Conservation (phyloP, 177 flowering plant genomes). For the Vitis hybrid region DNA sequence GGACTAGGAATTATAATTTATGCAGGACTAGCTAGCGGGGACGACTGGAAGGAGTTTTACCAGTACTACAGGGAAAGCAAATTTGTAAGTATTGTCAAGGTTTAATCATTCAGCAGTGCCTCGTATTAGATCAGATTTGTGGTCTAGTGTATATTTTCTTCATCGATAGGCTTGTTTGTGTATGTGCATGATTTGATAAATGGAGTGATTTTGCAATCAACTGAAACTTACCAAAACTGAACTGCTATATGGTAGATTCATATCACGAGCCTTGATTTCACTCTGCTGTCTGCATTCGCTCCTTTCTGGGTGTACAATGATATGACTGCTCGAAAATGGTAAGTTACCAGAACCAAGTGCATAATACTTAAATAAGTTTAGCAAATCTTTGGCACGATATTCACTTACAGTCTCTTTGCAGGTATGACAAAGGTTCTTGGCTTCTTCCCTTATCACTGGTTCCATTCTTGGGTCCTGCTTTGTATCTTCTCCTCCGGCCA, state of each 20-base stretch:
- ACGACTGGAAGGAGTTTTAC: constrained; percentile 77
- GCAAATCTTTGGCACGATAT: neutral
- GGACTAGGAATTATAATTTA: constrained; percentile 61
- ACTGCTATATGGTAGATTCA: constrained; percentile 59
- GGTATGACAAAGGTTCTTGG: constrained; percentile 79
- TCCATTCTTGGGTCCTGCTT: constrained; percentile 82
- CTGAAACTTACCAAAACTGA: neutral
- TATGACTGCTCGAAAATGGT: constrained; percentile 89
- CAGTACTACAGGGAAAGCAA: constrained; percentile 89
- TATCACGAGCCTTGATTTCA: constrained; percentile 71
- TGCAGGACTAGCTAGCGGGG: constrained; percentile 65
- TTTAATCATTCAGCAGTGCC: too few relatives aligned
- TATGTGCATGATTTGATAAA: neutral
- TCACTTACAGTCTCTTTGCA: constrained; percentile 24
- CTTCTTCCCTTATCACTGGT: constrained; percentile 72
- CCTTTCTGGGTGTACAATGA: constrained; percentile 99
- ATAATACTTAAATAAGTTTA: too few relatives aligned
- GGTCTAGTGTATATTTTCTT: too few relatives aligned
- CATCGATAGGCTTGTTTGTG: neutral
- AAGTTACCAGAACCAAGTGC: constrained; percentile 14
- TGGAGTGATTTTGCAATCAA: neutral
- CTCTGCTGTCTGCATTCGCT: constrained; percentile 72
- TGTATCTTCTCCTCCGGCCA: constrained; percentile 76
- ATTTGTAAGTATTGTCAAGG: constrained; percentile 57
- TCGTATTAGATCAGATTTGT: too few relatives aligned